Conservation (phyloP, 176 grass and related monocot genomes). For the Oryza punctata region DNA sequence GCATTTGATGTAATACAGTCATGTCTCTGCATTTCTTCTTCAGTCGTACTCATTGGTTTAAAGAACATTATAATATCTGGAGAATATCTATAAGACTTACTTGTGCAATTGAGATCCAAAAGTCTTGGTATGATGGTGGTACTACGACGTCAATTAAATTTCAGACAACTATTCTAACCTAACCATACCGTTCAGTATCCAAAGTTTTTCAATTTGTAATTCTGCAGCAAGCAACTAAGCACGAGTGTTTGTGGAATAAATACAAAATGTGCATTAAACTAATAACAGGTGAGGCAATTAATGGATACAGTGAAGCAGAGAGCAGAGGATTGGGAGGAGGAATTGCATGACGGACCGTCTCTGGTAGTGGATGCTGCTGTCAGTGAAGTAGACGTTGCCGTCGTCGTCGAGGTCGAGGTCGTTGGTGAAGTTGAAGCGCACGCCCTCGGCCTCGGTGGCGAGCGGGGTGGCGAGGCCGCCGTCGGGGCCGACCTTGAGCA, state of each 20-base stretch:
- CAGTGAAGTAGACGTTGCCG: constrained; percentile 87
- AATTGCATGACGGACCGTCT: constrained; percentile 58
- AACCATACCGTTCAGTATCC: not conserved
- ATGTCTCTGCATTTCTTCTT: not conserved
- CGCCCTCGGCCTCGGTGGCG: constrained; percentile 81
- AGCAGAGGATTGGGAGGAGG: not conserved
- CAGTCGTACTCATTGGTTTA: not conserved
- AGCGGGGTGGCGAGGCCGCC: constrained; percentile 77
- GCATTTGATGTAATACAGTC: not conserved
- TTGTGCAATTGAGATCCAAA: not conserved
- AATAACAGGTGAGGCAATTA: too few species aligned
- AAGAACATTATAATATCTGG: not conserved
- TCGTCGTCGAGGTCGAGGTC: constrained; percentile 86
- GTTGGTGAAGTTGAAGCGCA: constrained; percentile 88
- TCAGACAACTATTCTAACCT: not conserved
- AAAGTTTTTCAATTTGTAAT: not conserved
- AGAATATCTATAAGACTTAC: not conserved
- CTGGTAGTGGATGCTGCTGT: constrained; percentile 84
- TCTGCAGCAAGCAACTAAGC: not conserved
- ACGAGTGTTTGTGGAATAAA: not conserved
- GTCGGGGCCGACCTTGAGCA: constrained; percentile 86
- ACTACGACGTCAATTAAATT: not conserved
- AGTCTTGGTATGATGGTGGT: not conserved
- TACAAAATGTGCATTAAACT: not conserved
- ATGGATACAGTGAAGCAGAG: not conserved